Evolutionary conservation across 1,139 yeast species (phyloP).

Genomic region (Pichia sp.): DNA sequence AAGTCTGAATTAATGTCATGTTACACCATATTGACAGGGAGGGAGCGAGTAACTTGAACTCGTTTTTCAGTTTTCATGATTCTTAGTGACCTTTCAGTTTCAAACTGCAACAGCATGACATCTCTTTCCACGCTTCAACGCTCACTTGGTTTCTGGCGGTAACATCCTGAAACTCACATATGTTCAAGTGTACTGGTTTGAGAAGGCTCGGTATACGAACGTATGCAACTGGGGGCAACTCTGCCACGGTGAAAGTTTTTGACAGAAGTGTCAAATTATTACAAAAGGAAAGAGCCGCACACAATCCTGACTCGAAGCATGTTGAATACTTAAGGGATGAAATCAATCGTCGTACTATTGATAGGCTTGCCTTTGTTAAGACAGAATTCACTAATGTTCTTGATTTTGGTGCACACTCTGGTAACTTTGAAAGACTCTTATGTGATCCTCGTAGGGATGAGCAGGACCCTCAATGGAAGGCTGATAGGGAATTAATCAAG

Average conservation of each 20-base stretch:
- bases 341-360: constrained; percentile 65
- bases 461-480: constrained; percentile 31
- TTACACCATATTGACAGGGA: too few relatives aligned
- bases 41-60: too few relatives aligned
- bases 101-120: too few relatives aligned
- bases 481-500: constrained; percentile 46
- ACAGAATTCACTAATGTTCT: constrained; percentile 53
- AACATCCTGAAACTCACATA: too few relatives aligned
- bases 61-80: too few relatives aligned
- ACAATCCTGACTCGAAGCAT: constrained; percentile 41
- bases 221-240: not conserved
- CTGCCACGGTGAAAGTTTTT: constrained; percentile 42
- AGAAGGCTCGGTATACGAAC: not conserved
- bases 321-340: constrained; percentile 77
- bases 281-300: constrained; percentile 52
- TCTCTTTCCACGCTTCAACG: too few relatives aligned
- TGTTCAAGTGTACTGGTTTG: too few relatives aligned
- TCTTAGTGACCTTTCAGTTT: too few relatives aligned
- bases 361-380: constrained; percentile 67
- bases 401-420: constrained; percentile 72
- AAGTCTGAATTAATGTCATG: too few relatives aligned
- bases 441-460: constrained; percentile 20
- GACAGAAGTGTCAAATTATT: constrained; percentile 52
- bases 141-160: too few relatives aligned
- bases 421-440: constrained; percentile 38